These are phyloP conservation scores for Amphibolis antarctica DNA, from an alignment of 106 monocot species.

Conservation along the genomic window DNA sequence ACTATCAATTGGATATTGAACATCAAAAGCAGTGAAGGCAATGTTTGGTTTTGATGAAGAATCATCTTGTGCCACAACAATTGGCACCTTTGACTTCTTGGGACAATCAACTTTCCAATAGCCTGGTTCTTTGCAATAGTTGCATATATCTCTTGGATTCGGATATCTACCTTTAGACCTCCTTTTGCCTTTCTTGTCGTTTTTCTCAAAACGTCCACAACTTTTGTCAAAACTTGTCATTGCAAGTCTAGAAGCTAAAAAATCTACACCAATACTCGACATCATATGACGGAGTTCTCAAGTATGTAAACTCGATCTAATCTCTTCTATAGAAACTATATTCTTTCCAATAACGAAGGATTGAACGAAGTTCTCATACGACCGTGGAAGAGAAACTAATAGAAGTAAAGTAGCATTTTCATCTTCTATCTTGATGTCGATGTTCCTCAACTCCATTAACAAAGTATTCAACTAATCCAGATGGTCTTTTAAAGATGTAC, in stretches of 20 bases:
- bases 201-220: background rate
- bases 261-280: background rate
- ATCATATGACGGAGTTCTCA: background rate
- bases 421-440: too few species aligned
- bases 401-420: too few species aligned
- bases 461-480: too few species aligned
- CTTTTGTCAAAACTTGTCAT: background rate
- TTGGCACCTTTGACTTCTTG: background rate
- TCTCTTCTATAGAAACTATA: too few species aligned
- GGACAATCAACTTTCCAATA: background rate
- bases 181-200: background rate
- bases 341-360: background rate
- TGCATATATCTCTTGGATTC: too few species aligned
- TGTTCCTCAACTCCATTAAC: too few species aligned
- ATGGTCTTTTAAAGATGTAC: too few species aligned
- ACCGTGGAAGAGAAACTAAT: too few species aligned
- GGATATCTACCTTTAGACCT: background rate
- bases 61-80: background rate
- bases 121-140: too few species aligned
- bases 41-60: too few species aligned
- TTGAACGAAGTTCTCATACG: background rate
- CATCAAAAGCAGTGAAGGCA: too few species aligned
- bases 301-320: background rate
- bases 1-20: too few species aligned
- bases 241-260: background rate